These are phyloP conservation scores for Mycena floridula DNA, from an alignment of 768 basidiomycete genomes.

Conservation along the genomic window DNA sequence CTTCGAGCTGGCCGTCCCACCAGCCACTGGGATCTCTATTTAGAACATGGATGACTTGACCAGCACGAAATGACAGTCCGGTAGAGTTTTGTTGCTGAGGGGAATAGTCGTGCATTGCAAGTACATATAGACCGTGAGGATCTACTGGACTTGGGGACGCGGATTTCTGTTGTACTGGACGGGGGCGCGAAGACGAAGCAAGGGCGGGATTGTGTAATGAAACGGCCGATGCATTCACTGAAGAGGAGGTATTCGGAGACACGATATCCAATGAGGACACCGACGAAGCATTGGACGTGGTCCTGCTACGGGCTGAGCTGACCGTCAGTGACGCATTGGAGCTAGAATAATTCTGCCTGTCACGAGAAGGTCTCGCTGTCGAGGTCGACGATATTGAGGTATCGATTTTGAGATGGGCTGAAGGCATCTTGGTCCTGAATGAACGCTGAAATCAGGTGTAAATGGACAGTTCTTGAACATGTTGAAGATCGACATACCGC, in stretches of 20 bases:
- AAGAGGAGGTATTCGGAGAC: slow-evolving; percentile 48
- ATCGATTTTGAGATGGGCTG: slow-evolving; percentile 22
- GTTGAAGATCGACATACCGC: not conserved
- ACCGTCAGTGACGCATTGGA: too few species aligned
- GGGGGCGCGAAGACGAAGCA: slow-evolving; percentile 24
- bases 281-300: slow-evolving; percentile 49
- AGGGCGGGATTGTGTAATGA: slow-evolving; percentile 37
- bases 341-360: not conserved
- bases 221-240: slow-evolving; percentile 45
- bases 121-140: slow-evolving; percentile 56
- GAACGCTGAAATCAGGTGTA: not conserved
- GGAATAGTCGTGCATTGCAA: slow-evolving; percentile 88
- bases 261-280: slow-evolving; percentile 50
- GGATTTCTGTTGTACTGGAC: too few species aligned
- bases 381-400: slow-evolving; percentile 10
- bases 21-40: slow-evolving; percentile 87
- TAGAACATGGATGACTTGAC: slow-evolving; percentile 87
- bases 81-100: slow-evolving; percentile 68
- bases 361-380: not conserved
- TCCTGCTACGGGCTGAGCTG: slow-evolving; percentile 33
- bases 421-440: slow-evolving; percentile 8
- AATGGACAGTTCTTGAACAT: not conserved
- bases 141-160: too few species aligned
- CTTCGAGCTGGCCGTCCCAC: slow-evolving; percentile 97
- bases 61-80: slow-evolving; percentile 84